Percentiles rank a stretch among this genome's conserved stretches.
phyloP scores from a whole-genome alignment of 352 stramenopile species.

The Phytophthora uliginosa region DNA sequence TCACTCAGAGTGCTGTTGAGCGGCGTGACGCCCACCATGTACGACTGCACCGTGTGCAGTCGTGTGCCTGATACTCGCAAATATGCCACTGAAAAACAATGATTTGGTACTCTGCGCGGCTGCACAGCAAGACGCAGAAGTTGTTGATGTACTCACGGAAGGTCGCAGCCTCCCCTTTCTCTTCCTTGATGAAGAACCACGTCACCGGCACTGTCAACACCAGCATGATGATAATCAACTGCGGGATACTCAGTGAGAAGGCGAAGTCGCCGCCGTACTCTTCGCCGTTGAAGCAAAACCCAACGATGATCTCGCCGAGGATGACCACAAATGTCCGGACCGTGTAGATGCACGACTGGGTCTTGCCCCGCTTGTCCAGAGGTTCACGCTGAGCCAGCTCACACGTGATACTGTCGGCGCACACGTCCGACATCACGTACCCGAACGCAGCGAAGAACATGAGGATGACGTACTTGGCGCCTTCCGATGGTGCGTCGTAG shows the following conservation, averaged over 20 bases:
- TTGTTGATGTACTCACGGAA: slow-evolving; percentile 1
- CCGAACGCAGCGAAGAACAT: too few species aligned
- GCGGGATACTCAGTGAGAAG: too few species aligned
- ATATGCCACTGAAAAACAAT: slow-evolving; percentile 16
- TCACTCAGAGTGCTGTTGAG: slow-evolving; percentile 22
- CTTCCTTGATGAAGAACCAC: slow-evolving; percentile 26
- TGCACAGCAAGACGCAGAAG: slow-evolving; percentile 7
- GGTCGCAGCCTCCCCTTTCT: background rate
- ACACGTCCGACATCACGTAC: too few species aligned
- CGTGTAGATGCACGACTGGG: too few species aligned
- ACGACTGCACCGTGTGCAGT: too few species aligned
- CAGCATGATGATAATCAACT: slow-evolving; percentile 43
- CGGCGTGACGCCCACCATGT: slow-evolving; percentile 21
- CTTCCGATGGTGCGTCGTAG: slow-evolving; percentile 22
- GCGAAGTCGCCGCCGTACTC: slow-evolving; percentile 18
- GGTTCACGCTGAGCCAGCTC: too few species aligned
- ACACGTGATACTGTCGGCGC: too few species aligned
- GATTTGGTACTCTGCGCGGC: slow-evolving; percentile 19
- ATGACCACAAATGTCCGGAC: slow-evolving; percentile 43
- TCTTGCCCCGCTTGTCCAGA: too few species aligned
- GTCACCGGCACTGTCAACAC: slow-evolving; percentile 26
- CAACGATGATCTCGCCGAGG: slow-evolving; percentile 32
- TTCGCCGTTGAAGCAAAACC: slow-evolving; percentile 41
- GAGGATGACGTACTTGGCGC: slow-evolving; percentile 46
- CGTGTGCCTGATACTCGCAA: too few species aligned